These are phyloP conservation scores for Triticum aestivum DNA, from an alignment of 176 grass and related monocot species.

Conservation along the genomic window IWGSC_CS_RefSeq_v2.1 NC_057813.1:189568469-189568968, in stretches of 20 bases:
- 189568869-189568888: too few species aligned
- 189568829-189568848: neutral
- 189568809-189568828: neutral
- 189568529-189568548: neutral
- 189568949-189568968: too few species aligned
- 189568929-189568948: too few species aligned
- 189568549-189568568: neutral
- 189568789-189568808: neutral
- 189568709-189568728: neutral
- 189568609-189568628: neutral
- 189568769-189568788: conserved; percentile 1
- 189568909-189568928: too few species aligned
- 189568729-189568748: neutral
- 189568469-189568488: neutral
- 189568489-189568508: conserved; percentile 8
- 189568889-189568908: too few species aligned
- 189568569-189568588: neutral
- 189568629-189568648: neutral
- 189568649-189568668: neutral
- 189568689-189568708: neutral
- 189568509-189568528: neutral
- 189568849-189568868: neutral
- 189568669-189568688: neutral
- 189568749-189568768: neutral
- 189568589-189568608: neutral